phyloP scores from a whole-genome alignment of 352 stramenopile genomes.

The Phytophthora quininea region DNA sequence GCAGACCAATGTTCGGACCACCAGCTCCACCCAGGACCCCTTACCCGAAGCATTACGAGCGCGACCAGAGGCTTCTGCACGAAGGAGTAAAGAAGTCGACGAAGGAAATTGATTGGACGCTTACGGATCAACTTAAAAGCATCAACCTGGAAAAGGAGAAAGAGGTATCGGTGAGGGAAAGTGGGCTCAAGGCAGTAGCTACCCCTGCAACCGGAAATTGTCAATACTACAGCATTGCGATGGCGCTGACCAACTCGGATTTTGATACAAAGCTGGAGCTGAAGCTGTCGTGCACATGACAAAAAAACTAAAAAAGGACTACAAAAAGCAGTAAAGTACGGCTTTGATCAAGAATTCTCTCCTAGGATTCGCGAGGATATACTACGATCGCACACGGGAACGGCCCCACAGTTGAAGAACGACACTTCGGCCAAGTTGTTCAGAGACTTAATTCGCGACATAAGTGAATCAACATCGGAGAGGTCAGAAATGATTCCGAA shows the following conservation, averaged over 20 bases:
- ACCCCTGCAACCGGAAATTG: slow-evolving; percentile 3
- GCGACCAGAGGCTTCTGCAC: background rate
- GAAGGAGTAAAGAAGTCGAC: background rate
- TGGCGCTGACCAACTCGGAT: background rate
- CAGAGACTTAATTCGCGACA: too few relatives aligned
- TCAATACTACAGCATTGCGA: slow-evolving; percentile 1
- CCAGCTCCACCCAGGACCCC: background rate
- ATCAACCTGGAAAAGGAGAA: background rate
- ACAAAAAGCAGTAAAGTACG: background rate
- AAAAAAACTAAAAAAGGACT: slow-evolving; percentile 8
- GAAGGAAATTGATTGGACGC: background rate
- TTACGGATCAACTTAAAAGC: background rate
- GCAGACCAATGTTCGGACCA: background rate
- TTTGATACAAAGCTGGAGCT: background rate
- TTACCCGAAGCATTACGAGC: background rate
- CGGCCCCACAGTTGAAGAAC: too few relatives aligned
- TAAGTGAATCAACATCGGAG: too few relatives aligned
- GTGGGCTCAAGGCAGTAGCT: background rate
- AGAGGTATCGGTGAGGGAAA: background rate
- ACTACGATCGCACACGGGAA: background rate
- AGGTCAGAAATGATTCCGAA: too few relatives aligned
- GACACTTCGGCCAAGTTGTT: too few relatives aligned
- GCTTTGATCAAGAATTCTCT: background rate
- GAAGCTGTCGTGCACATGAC: background rate
- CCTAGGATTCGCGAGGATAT: background rate